Percentiles rank a stretch among this genome's conserved stretches.
Conservation (phyloP, 1,139 yeast species). For the Yamadazyma diddensiae region DNA sequence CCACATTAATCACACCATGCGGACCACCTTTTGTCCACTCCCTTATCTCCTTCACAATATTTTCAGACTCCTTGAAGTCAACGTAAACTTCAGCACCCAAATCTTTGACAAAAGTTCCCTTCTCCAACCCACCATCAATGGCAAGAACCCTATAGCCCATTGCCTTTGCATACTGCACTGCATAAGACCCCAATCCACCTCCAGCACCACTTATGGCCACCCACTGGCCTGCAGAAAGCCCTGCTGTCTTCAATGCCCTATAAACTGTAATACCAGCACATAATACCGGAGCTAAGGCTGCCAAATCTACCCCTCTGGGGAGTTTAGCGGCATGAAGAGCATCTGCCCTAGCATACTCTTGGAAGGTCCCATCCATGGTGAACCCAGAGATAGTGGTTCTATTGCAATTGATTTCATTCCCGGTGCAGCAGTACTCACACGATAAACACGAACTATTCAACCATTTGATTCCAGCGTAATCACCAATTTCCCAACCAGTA, state of each 20-base stretch:
- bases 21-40: constrained; percentile 73
- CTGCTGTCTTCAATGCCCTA: constrained; percentile 73
- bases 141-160: constrained; percentile 73
- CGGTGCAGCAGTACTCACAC: constrained; percentile 65
- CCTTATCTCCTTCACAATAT: constrained; percentile 53
- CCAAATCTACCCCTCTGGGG: constrained; percentile 68
- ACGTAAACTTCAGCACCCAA: constrained; percentile 68
- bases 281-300: constrained; percentile 70
- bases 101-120: constrained; percentile 50
- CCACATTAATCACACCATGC: constrained; percentile 71
- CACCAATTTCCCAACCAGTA: constrained; percentile 65
- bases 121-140: constrained; percentile 73
- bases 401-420: constrained; percentile 66
- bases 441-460: constrained; percentile 67
- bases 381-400: constrained; percentile 72
- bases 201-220: constrained; percentile 77
- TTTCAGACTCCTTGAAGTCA: constrained; percentile 60
- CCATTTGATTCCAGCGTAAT: constrained; percentile 74
- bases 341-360: constrained; percentile 78
- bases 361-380: constrained; percentile 80
- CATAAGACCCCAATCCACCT: constrained; percentile 76
- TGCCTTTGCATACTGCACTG: constrained; percentile 71
- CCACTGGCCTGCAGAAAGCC: constrained; percentile 66
- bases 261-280: constrained; percentile 83
- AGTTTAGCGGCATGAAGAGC: constrained; percentile 82